phyloP scores from a whole-genome alignment of 345 rosid genomes.

The Nephelium lappaceum region DNA sequence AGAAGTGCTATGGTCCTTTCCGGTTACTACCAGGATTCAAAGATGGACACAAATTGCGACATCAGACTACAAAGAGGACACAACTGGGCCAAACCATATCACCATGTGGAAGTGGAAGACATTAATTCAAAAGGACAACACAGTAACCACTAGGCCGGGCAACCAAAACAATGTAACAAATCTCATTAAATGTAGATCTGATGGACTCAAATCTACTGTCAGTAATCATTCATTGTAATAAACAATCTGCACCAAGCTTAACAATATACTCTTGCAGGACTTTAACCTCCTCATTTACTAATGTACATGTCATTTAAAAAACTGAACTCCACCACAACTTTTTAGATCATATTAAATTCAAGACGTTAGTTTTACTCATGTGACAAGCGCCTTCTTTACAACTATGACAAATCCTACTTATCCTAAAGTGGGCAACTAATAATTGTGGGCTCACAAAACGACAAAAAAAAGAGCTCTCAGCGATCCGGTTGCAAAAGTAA shows the following conservation, averaged over 20 bases:
- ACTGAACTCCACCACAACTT: no score
- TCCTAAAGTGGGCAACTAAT: background rate
- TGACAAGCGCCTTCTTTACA: background rate
- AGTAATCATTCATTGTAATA: background rate
- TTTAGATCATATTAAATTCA: no score
- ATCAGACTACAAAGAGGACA: background rate
- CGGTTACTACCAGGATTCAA: no score
- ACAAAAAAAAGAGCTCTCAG: background rate
- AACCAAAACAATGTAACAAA: background rate
- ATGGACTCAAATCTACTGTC: background rate
- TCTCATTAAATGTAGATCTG: background rate
- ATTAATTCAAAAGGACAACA: background rate
- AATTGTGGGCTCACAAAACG: background rate
- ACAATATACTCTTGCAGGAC: background rate
- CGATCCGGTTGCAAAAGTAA: background rate
- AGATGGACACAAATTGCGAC: background rate
- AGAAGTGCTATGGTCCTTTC: background rate
- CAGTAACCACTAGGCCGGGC: no score
- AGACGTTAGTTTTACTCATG: no score
- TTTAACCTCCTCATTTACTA: no score
- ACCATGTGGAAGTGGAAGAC: slow-evolving; percentile 5
- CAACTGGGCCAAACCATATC: background rate
- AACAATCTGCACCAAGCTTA: background rate
- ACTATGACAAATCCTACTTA: background rate
- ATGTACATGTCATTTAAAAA: no score